Evolutionary conservation across 1,284 basidiomycete species (phyloP), one percentile per base, ranked within the genome.

Genomic region (Malassezia dermatis): DNA sequence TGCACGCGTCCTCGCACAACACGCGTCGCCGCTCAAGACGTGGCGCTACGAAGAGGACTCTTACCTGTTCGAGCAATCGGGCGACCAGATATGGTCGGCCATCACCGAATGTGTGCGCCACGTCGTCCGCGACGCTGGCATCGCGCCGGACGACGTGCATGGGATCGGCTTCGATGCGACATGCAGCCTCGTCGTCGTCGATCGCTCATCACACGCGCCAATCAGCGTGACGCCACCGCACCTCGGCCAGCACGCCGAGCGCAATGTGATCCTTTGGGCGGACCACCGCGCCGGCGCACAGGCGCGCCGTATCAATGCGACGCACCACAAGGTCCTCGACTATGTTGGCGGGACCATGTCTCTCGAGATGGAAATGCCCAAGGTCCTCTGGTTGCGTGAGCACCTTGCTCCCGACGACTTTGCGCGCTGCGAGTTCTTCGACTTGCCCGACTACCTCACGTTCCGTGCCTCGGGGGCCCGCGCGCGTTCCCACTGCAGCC

Each of bases 321-420:
- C 86, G 2, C 85, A 84, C 2, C 87, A 85, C 51, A 81, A 84
- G 31, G 89, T 95, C 35, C 80, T 98, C 61, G 84, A 91, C 62
- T 98, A 93, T 76, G 91, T 98, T 35, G 93, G 93, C 24, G 89
- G 89, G 47, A 89, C 84, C 31, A 95, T 98, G 86, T 93, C 89
- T 35, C 66, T 70, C 49, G 69, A 72, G 49, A 72, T 72, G 69
- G 69, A 72, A 58, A 66, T 63, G 46, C 90, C 90, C 0, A 95
- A 96, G 77, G 86, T 91, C 11, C 83, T 96, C 30, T 98, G 93
- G 93, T 80, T 98, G 42, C 94, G 91, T 76, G 84, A 84, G 58
- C 81, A 88, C 77, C 91, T 95, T 88, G 75, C 81, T 2, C 71
- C 81, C 0, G 78, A 81, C 12, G 78, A 79, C n/a, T 98, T 98